Percentiles rank a stretch among this genome's conserved stretches.
These are phyloP conservation scores for Parastagonospora avenae DNA, from an alignment of 2,329 filamentous ascomycete species.

Conservation along the genomic window DNA sequence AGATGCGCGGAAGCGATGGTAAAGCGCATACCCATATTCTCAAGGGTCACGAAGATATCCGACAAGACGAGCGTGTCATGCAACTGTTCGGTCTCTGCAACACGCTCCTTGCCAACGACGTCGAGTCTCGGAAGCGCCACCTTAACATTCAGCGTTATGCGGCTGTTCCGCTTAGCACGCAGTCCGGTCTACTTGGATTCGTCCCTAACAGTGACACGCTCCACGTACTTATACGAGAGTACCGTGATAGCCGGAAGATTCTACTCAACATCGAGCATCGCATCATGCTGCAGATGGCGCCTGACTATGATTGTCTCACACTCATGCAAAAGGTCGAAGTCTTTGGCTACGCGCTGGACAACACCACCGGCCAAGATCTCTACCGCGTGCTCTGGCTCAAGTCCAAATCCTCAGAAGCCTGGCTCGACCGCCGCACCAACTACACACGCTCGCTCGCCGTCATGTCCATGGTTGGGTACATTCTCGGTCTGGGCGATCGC, in stretches of 20 bases:
- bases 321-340: conserved; percentile 99
- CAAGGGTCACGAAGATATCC: conserved; percentile 99
- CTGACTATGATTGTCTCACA: conserved; percentile 97
- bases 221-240: conserved; percentile 95
- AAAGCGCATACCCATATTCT: conserved; percentile 84
- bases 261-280: conserved; percentile 98
- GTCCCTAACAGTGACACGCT: conserved; percentile 97
- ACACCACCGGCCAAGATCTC: conserved; percentile 97
- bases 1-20: conserved; percentile 86
- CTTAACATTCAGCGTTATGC: conserved; percentile 95
- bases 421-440: conserved; percentile 97
- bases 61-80: conserved; percentile 99
- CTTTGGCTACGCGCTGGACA: conserved; percentile 98
- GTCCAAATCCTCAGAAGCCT: conserved; percentile 96
- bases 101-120: conserved; percentile 89
- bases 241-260: conserved; percentile 95
- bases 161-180: conserved; percentile 95
- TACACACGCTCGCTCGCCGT: conserved; percentile 96
- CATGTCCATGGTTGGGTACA: conserved; percentile 99
- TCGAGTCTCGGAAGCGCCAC: conserved; percentile 95
- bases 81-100: conserved; percentile 98
- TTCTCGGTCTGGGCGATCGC: conserved; percentile 92
- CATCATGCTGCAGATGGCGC: conserved; percentile 99
- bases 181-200: conserved; percentile 93
- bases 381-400: conserved; percentile 99